phyloP scores from a whole-genome alignment of 371 early-diverging fungal species.

The Mortierella sp. region DNA sequence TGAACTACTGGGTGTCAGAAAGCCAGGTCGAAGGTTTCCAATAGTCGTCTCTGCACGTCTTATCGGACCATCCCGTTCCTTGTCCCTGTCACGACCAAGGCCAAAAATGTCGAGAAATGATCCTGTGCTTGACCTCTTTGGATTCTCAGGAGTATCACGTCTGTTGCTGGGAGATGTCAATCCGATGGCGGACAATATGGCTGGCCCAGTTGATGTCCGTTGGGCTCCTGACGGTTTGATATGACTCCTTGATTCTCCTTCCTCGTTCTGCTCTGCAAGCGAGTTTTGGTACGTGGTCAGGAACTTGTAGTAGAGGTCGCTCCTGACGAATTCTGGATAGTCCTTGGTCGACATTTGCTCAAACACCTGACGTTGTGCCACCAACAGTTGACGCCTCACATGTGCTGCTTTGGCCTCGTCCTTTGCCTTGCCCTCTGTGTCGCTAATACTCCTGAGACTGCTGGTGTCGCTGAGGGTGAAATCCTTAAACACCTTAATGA shows the following conservation, averaged over 20 bases:
- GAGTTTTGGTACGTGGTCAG: slow-evolving; percentile 43
- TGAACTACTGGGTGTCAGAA: slow-evolving; percentile 21
- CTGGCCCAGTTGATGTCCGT: slow-evolving; percentile 21
- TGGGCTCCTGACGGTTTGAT: slow-evolving; percentile 6
- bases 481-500: slow-evolving; percentile 38
- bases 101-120: slow-evolving; percentile 57
- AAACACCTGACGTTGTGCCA: slow-evolving; percentile 73
- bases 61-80: slow-evolving; percentile 16
- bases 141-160: slow-evolving; percentile 14
- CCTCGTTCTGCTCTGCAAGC: slow-evolving; percentile 16
- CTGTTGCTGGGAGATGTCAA: slow-evolving; percentile 19
- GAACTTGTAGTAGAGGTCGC: slow-evolving; percentile 78
- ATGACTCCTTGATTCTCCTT: not conserved
- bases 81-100: slow-evolving; percentile 54
- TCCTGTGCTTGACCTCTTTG: slow-evolving; percentile 49
- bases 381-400: slow-evolving; percentile 47
- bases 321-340: slow-evolving; percentile 75
- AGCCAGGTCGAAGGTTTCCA: slow-evolving; percentile 25
- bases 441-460: slow-evolving; percentile 11
- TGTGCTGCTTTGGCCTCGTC: slow-evolving; percentile 51
- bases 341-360: slow-evolving; percentile 73
- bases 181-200: slow-evolving; percentile 39
- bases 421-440: slow-evolving; percentile 14
- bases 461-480: slow-evolving; percentile 31
- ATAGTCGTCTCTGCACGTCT: slow-evolving; percentile 32